Conservation (phyloP, 257 asterid species). For the Primulina eburnea region DNA sequence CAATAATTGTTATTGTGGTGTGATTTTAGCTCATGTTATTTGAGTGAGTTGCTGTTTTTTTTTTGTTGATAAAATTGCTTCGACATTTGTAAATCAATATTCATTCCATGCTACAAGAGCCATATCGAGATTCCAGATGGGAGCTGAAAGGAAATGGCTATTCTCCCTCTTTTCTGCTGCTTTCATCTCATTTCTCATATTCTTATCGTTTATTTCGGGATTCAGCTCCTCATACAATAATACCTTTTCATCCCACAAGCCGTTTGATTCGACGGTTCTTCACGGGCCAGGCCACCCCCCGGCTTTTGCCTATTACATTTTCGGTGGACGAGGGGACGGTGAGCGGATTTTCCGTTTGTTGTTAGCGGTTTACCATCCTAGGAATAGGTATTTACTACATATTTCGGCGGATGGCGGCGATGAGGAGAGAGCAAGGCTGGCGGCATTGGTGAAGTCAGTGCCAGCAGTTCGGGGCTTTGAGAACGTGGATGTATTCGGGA, state of each 20-base stretch:
- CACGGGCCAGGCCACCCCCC: constrained; percentile 83
- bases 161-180: constrained; percentile 88
- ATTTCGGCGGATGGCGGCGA: constrained; percentile 69
- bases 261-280: constrained; percentile 51
- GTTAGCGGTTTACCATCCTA: constrained; percentile 91
- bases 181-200: constrained; percentile 68
- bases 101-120: constrained; percentile 23
- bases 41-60: background rate
- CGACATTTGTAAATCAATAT: background rate
- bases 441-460: constrained; percentile 61
- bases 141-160: constrained; percentile 94
- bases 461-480: constrained; percentile 77
- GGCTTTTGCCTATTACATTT: constrained; percentile 82
- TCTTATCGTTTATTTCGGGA: constrained; percentile 69
- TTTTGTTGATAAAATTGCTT: background rate
- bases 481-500: constrained; percentile 94
- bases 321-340: constrained; percentile 71
- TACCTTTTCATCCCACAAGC: constrained; percentile 55
- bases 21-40: background rate
- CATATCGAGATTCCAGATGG: constrained; percentile 40
- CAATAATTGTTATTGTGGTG: background rate
- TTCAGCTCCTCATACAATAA: constrained; percentile 75
- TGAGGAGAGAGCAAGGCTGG: constrained; percentile 69
- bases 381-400: constrained; percentile 92
- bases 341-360: constrained; percentile 78